Conservation (phyloP, 306 rosid genomes). For the Neltuma alba region DNA sequence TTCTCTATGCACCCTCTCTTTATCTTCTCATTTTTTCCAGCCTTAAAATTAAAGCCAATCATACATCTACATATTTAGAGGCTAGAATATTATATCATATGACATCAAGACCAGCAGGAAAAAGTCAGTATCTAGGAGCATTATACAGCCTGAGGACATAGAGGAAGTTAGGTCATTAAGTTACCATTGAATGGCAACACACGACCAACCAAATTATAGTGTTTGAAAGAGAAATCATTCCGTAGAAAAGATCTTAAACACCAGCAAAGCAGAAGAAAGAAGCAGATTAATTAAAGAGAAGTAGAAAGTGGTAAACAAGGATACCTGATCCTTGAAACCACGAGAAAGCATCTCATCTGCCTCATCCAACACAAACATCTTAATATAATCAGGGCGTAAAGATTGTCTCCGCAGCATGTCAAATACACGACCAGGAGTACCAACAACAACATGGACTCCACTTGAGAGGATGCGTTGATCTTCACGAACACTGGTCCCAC, state of each 20-base stretch:
- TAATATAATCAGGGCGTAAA: constrained; percentile 59
- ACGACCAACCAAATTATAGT: neutral
- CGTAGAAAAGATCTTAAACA: neutral
- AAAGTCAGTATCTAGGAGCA: neutral
- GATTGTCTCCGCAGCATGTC: constrained; percentile 74
- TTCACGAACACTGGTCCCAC: constrained; percentile 76
- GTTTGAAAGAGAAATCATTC: neutral
- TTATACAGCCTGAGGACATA: neutral
- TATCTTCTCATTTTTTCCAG: too few species aligned
- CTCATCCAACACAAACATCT: constrained; percentile 70
- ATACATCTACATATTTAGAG: too few species aligned
- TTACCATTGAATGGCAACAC: neutral
- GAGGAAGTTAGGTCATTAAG: neutral
- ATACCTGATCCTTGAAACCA: constrained; percentile 75
- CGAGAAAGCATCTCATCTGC: constrained; percentile 78
- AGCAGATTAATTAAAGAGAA: neutral
- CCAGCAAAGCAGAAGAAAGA: neutral
- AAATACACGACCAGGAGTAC: constrained; percentile 77
- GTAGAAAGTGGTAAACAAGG: neutral
- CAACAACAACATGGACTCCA: constrained; percentile 73
- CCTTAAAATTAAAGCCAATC: too few species aligned
- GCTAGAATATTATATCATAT: too few species aligned
- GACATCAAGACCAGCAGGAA: neutral
- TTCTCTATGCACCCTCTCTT: neutral
- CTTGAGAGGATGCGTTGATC: constrained; percentile 66